Percentiles rank a stretch among this genome's conserved stretches.
Conservation (phyloP, 1,284 basidiomycete genomes). For the Singerocomus inundabilis region DNA sequence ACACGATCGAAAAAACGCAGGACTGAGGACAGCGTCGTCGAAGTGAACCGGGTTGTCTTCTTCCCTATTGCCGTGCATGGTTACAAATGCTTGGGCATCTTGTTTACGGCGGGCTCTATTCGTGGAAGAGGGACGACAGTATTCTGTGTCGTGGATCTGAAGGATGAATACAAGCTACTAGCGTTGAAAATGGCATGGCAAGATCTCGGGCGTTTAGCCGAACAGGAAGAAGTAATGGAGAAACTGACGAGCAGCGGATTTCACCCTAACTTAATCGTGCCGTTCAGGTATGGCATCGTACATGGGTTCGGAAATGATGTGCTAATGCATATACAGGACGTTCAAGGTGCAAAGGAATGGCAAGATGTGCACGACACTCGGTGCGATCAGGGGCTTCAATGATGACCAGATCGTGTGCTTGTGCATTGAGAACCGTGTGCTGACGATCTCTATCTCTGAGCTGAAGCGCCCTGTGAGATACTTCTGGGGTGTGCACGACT, state of each 20-base stretch:
- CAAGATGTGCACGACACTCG: background rate
- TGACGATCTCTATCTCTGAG: too few relatives aligned
- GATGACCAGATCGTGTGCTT: too few relatives aligned
- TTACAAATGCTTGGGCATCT: background rate
- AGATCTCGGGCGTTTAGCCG: slow-evolving; percentile 1
- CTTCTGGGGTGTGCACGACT: background rate
- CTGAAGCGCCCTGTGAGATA: too few relatives aligned
- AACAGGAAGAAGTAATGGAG: slow-evolving; percentile 1
- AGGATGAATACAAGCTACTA: background rate
- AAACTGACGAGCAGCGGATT: background rate
- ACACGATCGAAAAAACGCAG: background rate
- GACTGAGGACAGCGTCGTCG: too few relatives aligned
- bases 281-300: background rate
- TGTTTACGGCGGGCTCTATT: slow-evolving; percentile 13
- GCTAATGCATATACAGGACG: background rate
- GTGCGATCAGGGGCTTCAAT: background rate
- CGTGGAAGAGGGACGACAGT: slow-evolving; percentile 17
- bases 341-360: background rate
- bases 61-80: background rate
- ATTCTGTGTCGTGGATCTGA: background rate
- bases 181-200: slow-evolving; percentile 18
- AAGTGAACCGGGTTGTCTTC: background rate
- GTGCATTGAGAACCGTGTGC: too few relatives aligned
- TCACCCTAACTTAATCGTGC: slow-evolving; percentile 5
- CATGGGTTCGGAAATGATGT: accelerated